A percentile compares a stretch with the other conserved stretches of the same genome.
Evolutionary conservation across 1,139 yeast genomes (phyloP).

Genomic region (Spathaspora sp.): DNA sequence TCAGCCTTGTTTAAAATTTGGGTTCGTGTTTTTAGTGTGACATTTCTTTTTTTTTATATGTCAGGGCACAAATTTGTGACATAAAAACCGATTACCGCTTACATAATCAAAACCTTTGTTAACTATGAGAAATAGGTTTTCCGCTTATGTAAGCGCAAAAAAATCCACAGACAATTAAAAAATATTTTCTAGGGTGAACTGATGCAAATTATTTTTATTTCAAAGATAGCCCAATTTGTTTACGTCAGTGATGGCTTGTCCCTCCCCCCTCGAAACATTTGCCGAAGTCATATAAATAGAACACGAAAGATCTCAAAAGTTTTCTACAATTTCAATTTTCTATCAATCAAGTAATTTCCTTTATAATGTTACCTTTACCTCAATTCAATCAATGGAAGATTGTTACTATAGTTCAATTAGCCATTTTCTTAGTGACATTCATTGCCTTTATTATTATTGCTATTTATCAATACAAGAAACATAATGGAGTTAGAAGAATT

Average conservation of each 20-base stretch:
- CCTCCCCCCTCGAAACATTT: neutral
- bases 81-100: neutral
- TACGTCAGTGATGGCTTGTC: neutral
- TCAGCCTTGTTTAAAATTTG: neutral
- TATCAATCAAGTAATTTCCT: neutral
- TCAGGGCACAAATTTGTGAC: neutral
- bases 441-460: conserved; percentile 7
- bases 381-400: conserved; percentile 11
- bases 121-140: neutral
- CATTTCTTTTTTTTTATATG: neutral
- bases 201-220: neutral
- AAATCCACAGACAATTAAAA: neutral
- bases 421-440: conserved; percentile 7
- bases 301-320: neutral
- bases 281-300: neutral
- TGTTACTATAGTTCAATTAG: conserved; percentile 11
- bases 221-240: neutral
- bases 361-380: conserved; percentile 3
- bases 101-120: neutral
- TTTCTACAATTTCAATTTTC: neutral
- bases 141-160: neutral
- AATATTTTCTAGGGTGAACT: neutral
- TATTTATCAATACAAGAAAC: conserved; percentile 4
- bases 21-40: neutral
- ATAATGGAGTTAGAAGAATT: conserved; percentile 5